These are phyloP conservation scores for Penicillium thymicola DNA, from an alignment of 2,329 filamentous ascomycete genomes.

Conservation along the genomic window DNA sequence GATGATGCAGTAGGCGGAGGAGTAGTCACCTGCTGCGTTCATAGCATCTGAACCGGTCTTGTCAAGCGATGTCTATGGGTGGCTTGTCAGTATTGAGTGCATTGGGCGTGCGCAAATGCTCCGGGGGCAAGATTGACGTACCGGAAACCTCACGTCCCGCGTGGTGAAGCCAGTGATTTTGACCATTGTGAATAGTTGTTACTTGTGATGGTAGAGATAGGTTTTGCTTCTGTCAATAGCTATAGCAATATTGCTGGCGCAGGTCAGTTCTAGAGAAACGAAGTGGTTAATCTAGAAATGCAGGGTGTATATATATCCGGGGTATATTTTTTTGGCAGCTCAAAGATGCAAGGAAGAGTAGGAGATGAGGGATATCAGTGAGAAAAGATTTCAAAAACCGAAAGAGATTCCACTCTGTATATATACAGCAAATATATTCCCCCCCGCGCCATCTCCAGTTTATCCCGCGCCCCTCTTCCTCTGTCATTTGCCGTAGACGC, in stretches of 20 bases:
- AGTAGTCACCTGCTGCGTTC: constrained; percentile 93
- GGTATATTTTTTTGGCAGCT: background rate
- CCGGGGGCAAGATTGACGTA: constrained; percentile 26
- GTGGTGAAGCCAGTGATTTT: constrained; percentile 71
- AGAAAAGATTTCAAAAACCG: constrained; percentile 1
- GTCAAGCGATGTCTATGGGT: constrained; percentile 72
- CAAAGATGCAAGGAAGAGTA: background rate
- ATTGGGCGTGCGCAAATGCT: background rate
- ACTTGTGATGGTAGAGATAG: background rate
- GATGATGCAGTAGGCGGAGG: constrained; percentile 88
- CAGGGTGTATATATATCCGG: constrained; percentile 1
- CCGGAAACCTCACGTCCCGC: constrained; percentile 71
- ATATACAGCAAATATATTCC: constrained; percentile 19
- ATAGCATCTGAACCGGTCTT: constrained; percentile 97
- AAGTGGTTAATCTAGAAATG: constrained; percentile 1
- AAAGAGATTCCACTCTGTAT: constrained; percentile 15
- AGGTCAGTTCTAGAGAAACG: constrained; percentile 2
- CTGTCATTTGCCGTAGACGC: background rate
- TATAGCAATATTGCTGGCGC: background rate
- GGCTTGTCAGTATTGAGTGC: background rate
- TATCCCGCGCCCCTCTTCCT: constrained; percentile 12
- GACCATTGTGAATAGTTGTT: constrained; percentile 42
- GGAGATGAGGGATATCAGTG: background rate
- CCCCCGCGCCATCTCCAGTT: constrained; percentile 19
- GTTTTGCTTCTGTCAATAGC: constrained; percentile 9